Conservation (phyloP, 2,329 filamentous ascomycete genomes). For the Emmonsiellopsis sp. region DNA sequence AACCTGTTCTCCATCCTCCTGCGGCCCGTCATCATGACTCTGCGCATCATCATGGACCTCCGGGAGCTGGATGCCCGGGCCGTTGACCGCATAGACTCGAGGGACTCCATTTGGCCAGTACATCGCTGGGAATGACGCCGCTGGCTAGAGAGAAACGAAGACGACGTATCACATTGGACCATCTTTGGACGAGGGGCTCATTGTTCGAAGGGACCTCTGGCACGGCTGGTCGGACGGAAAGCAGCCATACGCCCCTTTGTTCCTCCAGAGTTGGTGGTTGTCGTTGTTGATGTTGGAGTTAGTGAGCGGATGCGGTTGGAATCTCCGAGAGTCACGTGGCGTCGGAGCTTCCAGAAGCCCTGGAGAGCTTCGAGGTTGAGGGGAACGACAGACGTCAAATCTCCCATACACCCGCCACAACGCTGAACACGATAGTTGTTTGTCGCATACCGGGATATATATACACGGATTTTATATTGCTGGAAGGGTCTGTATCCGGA, state of each 20-base stretch:
- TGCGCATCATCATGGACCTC: constrained; percentile 18
- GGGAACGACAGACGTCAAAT: neutral
- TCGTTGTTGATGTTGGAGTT: constrained; percentile 4
- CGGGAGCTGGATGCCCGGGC: constrained; percentile 25
- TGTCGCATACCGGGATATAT: neutral
- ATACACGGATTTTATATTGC: neutral
- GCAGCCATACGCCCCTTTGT: constrained; percentile 7
- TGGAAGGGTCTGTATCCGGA: neutral
- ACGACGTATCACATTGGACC: constrained; percentile 27
- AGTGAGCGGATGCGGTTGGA: neutral
- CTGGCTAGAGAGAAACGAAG: constrained; percentile 14
- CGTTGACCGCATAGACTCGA: constrained; percentile 40
- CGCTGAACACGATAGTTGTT: neutral
- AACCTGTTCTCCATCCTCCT: constrained; percentile 30
- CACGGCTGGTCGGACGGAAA: constrained; percentile 8
- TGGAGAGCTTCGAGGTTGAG: neutral
- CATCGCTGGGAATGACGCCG: constrained; percentile 30
- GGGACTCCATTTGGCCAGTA: constrained; percentile 43
- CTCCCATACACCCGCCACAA: neutral
- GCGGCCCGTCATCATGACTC: constrained; percentile 8
- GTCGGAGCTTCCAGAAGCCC: neutral
- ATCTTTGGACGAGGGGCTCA: constrained; percentile 21
- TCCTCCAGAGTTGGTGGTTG: neutral
- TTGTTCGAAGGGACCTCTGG: constrained; percentile 16
- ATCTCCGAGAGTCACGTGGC: constrained; percentile 1